Evolutionary conservation across 1,284 basidiomycete genomes (phyloP).

Genomic region (Puccinia coronata): DNA sequence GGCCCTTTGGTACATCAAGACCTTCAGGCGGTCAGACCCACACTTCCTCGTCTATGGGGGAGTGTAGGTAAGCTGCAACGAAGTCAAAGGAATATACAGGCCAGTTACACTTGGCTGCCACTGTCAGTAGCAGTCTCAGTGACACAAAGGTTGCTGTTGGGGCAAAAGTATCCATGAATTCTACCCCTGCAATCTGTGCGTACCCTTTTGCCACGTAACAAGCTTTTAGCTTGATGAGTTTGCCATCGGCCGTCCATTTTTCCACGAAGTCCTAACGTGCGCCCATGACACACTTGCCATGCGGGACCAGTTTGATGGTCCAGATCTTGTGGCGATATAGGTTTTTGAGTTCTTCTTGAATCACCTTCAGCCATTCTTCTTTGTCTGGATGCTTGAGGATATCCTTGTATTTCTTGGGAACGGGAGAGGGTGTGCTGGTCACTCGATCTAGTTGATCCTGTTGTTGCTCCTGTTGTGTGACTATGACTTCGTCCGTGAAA

Average conservation of each 20-base stretch:
- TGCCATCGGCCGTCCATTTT: not conserved
- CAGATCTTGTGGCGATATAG: not conserved
- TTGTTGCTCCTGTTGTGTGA: not conserved
- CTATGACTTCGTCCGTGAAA: not conserved
- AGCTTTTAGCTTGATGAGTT: not conserved
- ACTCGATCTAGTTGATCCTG: not conserved
- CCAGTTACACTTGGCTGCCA: constrained; percentile 9
- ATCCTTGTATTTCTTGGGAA: too few relatives aligned
- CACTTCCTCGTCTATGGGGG: constrained; percentile 25
- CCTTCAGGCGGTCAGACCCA: constrained; percentile 15
- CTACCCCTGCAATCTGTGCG: constrained; percentile 1
- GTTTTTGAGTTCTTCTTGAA: constrained; percentile 14
- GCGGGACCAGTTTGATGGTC: not conserved
- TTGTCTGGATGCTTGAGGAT: constrained; percentile 9
- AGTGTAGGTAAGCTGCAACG: constrained; percentile 25
- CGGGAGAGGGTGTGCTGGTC: not conserved
- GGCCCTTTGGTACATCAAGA: not conserved
- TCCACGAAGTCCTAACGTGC: constrained; percentile 7
- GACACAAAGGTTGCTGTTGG: constrained; percentile 29
- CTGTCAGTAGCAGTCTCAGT: constrained; percentile 13
- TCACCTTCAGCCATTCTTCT: not conserved
- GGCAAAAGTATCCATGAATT: constrained; percentile 27
- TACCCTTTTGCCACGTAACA: constrained; percentile 11
- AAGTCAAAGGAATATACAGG: constrained; percentile 20
- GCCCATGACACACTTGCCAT: not conserved